A percentile compares a stretch with the other conserved stretches of the same genome.
Evolutionary conservation across 352 stramenopile genomes (phyloP).

Genomic region (Globisporangium spinosum): DNA sequence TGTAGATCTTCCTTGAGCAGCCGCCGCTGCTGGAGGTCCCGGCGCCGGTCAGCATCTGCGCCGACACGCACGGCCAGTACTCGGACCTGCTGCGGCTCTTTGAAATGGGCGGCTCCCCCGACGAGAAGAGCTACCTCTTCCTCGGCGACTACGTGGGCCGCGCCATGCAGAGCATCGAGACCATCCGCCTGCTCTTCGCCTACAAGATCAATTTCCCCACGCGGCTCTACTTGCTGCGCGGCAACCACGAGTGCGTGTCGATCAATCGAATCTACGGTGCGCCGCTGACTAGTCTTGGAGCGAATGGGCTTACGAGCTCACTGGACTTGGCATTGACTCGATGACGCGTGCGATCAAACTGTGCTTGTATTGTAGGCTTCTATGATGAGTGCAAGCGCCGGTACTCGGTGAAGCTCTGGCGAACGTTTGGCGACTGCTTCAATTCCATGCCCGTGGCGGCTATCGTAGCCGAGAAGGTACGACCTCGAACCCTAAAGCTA

Average conservation of each 20-base stretch:
- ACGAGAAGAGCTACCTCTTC: slow-evolving; percentile 79
- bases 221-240: slow-evolving; percentile 79
- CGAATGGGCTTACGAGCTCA: background rate
- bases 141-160: slow-evolving; percentile 86
- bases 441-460: slow-evolving; percentile 97
- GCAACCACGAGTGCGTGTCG: slow-evolving; percentile 77
- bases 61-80: slow-evolving; percentile 98
- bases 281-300: background rate
- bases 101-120: slow-evolving; percentile 84
- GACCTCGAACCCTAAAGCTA: background rate
- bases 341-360: background rate
- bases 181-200: slow-evolving; percentile 75
- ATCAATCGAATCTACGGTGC: slow-evolving; percentile 82
- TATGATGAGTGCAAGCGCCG: slow-evolving; percentile 98
- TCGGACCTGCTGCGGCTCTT: slow-evolving; percentile 98
- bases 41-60: slow-evolving; percentile 93
- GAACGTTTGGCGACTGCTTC: slow-evolving; percentile 97
- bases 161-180: slow-evolving; percentile 86
- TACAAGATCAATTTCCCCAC: slow-evolving; percentile 89
- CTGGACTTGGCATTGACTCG: background rate
- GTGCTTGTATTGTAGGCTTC: slow-evolving; percentile 67
- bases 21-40: slow-evolving; percentile 92
- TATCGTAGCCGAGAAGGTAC: slow-evolving; percentile 92
- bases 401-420: slow-evolving; percentile 92
- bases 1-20: slow-evolving; percentile 81